Base-by-base conservation (phyloP, 2,329 filamentous ascomycete species). In the Colletotrichum lini region DNA sequence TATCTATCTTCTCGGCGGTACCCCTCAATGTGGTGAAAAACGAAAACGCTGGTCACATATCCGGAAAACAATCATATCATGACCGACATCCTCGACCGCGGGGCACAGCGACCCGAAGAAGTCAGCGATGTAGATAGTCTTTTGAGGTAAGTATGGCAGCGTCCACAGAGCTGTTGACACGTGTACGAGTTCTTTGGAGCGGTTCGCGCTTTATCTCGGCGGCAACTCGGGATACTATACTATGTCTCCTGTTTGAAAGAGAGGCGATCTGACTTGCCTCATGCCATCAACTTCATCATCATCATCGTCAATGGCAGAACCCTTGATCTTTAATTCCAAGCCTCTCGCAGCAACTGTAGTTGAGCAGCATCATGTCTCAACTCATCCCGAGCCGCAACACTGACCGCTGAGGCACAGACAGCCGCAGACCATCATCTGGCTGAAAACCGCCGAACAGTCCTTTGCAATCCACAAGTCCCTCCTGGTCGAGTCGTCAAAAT, bases 371-470 rank as follows among this genome's bases (percentile, higher is more conserved):
- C 5, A 15, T 2, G 18, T 18, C 45, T 49, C 45, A 23, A 12
- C 45, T 50, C 15, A 23, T 49, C n/a, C n/a, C 40, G 4, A 21
- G 16, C 13, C 23, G 7, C 9, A 44, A 6, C 50, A 21, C 64
- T 67, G 44, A 70, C 63, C 10, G 35, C 35, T 9, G 9, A 57
- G 38, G 50, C 47, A 53, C 57, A 70, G 67, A 60, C 67, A 70
- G 42, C 67, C 67, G 13, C 67, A 70, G 16, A 70, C 64, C 30
- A 70, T 70, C 44, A 52, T 70, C 67, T 70, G 67, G 67, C 67
- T 70, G 42, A 70, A 70, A 26, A 44, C 47, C 49, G n/a, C 26
- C 8, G 42, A n/a, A 12, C 64, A 67, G 10, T 70, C 67, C 44
- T 70, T 70, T 40, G 67, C 67, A 3, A 67, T 70, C 35, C 67